phyloP scores from a whole-genome alignment of 176 grass and related monocot genomes.

The Oryza glumipatula region DNA sequence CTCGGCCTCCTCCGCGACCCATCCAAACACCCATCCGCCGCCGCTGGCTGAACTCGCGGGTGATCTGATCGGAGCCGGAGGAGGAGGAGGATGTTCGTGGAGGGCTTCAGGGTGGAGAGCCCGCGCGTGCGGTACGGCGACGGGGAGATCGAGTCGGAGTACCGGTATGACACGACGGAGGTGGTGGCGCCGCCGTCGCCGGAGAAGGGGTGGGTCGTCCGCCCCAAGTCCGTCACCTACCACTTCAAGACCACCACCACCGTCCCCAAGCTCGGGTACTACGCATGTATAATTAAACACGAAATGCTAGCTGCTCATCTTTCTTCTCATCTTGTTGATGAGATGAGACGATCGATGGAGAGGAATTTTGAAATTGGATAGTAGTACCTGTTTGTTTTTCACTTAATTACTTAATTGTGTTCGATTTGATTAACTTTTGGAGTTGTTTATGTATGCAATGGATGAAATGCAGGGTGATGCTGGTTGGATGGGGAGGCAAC shows the following conservation, averaged over 20 bases:
- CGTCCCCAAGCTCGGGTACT: slow-evolving; percentile 89
- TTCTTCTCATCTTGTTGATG: too few relatives aligned
- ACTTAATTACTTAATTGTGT: neutral
- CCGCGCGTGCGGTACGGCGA: slow-evolving; percentile 66
- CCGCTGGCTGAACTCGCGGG: neutral
- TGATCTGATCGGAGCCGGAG: neutral
- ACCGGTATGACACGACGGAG: slow-evolving; percentile 85
- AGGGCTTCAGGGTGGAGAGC: slow-evolving; percentile 82
- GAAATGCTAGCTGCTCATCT: too few relatives aligned
- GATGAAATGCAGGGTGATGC: slow-evolving; percentile 56
- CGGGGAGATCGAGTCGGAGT: slow-evolving; percentile 76
- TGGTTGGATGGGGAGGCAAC: slow-evolving; percentile 81
- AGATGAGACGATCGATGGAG: too few relatives aligned
- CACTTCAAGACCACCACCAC: slow-evolving; percentile 76
- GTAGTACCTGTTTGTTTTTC: too few relatives aligned
- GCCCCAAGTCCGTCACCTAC: slow-evolving; percentile 75
- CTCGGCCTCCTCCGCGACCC: neutral
- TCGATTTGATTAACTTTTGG: neutral
- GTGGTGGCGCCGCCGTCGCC: slow-evolving; percentile 62
- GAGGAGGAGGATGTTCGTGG: slow-evolving; percentile 65
- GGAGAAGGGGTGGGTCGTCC: slow-evolving; percentile 65
- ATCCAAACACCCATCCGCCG: neutral
- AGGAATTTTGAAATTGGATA: too few relatives aligned
- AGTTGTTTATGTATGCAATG: neutral
- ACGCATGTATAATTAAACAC: slow-evolving; percentile 13